A percentile compares a stretch with the other conserved stretches of the same genome.
These are phyloP conservation scores for Irpex lacteus DNA, from an alignment of 1,284 basidiomycete genomes.

Conservation along the genomic window DNA sequence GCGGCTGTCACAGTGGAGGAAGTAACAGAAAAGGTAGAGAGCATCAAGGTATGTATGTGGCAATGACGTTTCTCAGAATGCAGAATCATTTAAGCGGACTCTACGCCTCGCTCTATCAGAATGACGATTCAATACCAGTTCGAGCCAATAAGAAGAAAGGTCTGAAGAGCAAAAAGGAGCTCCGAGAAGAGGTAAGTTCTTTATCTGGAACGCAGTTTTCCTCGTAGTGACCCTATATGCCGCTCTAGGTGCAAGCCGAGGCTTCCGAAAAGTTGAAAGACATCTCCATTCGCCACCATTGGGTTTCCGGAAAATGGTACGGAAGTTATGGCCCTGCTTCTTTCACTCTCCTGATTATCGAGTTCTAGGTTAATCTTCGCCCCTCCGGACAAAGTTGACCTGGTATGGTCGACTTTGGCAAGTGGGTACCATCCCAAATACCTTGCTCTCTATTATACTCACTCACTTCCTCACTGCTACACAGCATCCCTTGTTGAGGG, in stretches of 20 bases:
- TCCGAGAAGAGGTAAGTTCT: constrained; percentile 55
- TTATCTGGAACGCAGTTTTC: neutral
- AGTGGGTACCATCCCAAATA: constrained; percentile 32
- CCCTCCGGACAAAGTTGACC: constrained; percentile 55
- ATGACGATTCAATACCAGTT: constrained; percentile 60
- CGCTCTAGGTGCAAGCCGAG: constrained; percentile 50
- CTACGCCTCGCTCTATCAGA: constrained; percentile 33
- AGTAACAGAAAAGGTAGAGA: constrained; percentile 52
- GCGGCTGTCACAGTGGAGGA: constrained; percentile 46
- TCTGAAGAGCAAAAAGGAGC: constrained; percentile 68
- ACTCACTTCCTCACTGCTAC: neutral
- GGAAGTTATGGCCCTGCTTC: constrained; percentile 4
- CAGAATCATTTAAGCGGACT: neutral
- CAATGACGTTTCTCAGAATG: neutral
- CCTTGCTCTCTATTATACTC: neutral
- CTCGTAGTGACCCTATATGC: neutral
- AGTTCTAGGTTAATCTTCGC: constrained; percentile 59
- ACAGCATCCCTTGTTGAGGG: constrained; percentile 61
- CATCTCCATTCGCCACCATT: constrained; percentile 51
- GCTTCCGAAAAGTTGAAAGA: constrained; percentile 55
- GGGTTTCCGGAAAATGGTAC: constrained; percentile 66
- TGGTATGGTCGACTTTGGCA: constrained; percentile 56
- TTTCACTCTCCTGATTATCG: neutral
- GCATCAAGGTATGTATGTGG: constrained; percentile 53
- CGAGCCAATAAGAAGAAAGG: constrained; percentile 71